phyloP scores from a whole-genome alignment of 305 asterid genomes.

The Fraxinus latifolia region DNA sequence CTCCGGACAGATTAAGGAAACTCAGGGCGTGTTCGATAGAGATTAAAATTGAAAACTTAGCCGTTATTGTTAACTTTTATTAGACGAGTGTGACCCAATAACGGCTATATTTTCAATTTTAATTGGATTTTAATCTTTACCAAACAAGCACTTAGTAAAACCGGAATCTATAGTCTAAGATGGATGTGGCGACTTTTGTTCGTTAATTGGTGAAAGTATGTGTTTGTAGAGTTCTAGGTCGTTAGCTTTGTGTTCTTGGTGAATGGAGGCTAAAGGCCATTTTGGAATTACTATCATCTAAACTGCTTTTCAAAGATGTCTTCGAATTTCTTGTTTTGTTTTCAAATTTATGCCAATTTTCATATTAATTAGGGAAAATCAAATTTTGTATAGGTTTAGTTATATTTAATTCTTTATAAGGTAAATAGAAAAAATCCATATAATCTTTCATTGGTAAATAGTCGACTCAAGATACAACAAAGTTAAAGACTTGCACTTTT shows the following conservation, averaged over 20 bases:
- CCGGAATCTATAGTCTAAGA: background rate
- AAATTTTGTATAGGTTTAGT: too few species aligned
- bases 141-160: too few species aligned
- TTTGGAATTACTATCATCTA: background rate
- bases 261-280: background rate
- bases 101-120: too few species aligned
- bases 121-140: too few species aligned
- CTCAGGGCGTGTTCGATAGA: background rate
- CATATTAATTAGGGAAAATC: background rate
- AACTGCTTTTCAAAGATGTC: background rate
- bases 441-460: too few species aligned
- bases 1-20: background rate
- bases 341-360: background rate
- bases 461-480: too few species aligned
- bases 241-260: background rate
- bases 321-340: background rate
- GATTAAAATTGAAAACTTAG: too few species aligned
- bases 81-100: too few species aligned
- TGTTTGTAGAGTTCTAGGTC: background rate
- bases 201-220: background rate
- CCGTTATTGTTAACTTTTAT: too few species aligned
- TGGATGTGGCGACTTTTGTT: background rate
- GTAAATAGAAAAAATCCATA: too few species aligned
- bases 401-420: too few species aligned
- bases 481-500: too few species aligned